A percentile compares a stretch with the other conserved stretches of the same genome.
phyloP scores from a whole-genome alignment of 495 filamentous ascomycete genomes.

The Aspergillus nidulans region DNA sequence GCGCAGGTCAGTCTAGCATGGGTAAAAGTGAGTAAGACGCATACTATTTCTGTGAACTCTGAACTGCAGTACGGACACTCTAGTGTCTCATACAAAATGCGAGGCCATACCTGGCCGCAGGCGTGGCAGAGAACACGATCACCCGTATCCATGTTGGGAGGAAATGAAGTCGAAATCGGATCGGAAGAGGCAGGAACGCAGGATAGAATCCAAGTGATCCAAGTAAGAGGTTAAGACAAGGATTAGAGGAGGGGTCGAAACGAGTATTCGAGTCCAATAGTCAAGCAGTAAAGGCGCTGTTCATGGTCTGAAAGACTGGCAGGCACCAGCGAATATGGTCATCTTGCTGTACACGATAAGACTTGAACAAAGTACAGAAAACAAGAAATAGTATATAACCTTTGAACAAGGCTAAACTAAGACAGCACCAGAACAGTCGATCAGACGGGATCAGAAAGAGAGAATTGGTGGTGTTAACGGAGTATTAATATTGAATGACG shows the following conservation, averaged over 20 bases:
- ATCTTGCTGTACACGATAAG: constrained; percentile 5
- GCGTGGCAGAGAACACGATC: constrained; percentile 79
- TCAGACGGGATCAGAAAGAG: no score
- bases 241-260: neutral
- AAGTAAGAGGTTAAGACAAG: neutral
- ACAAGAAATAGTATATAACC: neutral
- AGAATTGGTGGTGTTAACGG: neutral
- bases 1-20: constrained; percentile 34
- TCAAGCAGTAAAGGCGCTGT: constrained; percentile 5
- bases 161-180: neutral
- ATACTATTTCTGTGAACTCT: constrained; percentile 79
- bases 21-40: constrained; percentile 1
- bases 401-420: neutral
- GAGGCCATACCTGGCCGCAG: constrained; percentile 76
- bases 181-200: neutral
- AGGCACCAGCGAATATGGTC: constrained; percentile 5
- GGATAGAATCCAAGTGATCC: neutral
- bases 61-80: constrained; percentile 70
- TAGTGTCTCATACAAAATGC: constrained; percentile 55
- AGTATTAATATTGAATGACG: constrained; percentile 6
- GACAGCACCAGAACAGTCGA: neutral
- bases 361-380: neutral
- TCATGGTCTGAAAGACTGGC: constrained; percentile 4
- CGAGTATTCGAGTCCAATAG: neutral
- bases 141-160: constrained; percentile 28